Percentiles rank a stretch among this genome's conserved stretches.
phyloP scores from a whole-genome alignment of 257 asterid genomes.

The Nicotiana benthamiana region DNA sequence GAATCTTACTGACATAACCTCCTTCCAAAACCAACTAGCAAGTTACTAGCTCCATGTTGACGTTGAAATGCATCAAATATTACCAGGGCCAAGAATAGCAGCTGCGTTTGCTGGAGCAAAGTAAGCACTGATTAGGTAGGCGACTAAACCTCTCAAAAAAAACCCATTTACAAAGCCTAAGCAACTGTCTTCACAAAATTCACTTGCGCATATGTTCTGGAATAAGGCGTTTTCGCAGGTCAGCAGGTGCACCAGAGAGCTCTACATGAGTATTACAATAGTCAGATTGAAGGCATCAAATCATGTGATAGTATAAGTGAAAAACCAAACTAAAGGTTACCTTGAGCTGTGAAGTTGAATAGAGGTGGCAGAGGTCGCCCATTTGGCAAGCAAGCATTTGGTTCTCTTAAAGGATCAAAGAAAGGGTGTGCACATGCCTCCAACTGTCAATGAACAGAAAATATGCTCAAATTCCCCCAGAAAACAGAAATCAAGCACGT shows the following conservation, averaged over 20 bases:
- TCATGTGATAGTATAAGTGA: not conserved
- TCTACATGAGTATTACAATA: conserved; percentile 16
- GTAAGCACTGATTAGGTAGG: not conserved
- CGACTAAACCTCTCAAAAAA: conserved; percentile 11
- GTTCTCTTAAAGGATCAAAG: conserved; percentile 63
- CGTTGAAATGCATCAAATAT: not conserved
- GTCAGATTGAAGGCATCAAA: not conserved
- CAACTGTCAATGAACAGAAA: conserved; percentile 35
- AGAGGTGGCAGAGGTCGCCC: conserved; percentile 73
- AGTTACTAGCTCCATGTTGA: not conserved
- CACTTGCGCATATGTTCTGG: conserved; percentile 25
- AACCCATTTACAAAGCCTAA: conserved; percentile 22
- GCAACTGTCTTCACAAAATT: not conserved
- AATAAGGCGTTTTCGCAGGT: conserved; percentile 35
- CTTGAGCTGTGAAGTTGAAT: conserved; percentile 71
- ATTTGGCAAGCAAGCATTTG: conserved; percentile 58
- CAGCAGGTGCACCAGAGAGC: conserved; percentile 37
- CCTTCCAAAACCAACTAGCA: not conserved
- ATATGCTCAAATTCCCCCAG: not conserved
- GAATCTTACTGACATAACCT: not conserved
- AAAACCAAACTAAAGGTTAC: conserved; percentile 21
- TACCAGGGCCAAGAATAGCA: not conserved
- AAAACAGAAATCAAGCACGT: not conserved
- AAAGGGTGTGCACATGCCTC: conserved; percentile 95
- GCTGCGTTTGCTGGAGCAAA: not conserved